phyloP scores from a whole-genome alignment of 2,329 filamentous ascomycete species.

The Hirsutella minnesotensis region DNA sequence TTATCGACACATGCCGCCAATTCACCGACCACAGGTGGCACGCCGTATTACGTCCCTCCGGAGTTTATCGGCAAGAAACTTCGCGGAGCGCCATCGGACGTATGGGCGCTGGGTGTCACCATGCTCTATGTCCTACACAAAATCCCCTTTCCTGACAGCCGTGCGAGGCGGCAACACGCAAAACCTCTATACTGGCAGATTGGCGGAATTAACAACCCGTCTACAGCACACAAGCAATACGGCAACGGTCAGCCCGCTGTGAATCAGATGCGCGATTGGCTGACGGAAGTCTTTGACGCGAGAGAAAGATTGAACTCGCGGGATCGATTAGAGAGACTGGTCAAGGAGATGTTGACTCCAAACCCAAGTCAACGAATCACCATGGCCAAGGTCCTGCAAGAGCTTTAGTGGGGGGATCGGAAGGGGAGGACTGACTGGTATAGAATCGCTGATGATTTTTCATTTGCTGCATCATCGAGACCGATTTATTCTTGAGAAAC shows the following conservation, averaged over 20 bases:
- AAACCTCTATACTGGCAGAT: constrained; percentile 47
- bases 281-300: constrained; percentile 38
- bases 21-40: constrained; percentile 39
- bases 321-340: constrained; percentile 38
- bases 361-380: constrained; percentile 40
- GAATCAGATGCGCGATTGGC: constrained; percentile 44
- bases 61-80: constrained; percentile 45
- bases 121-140: constrained; percentile 48
- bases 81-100: constrained; percentile 42
- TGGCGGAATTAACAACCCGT: constrained; percentile 37
- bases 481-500: too few species aligned
- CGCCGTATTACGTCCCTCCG: constrained; percentile 49
- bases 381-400: constrained; percentile 37
- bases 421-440: too few species aligned
- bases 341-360: constrained; percentile 41
- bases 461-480: too few species aligned
- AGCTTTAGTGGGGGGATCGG: constrained; percentile 18
- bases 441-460: too few species aligned
- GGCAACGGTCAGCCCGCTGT: constrained; percentile 29
- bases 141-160: constrained; percentile 41
- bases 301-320: constrained; percentile 30
- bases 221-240: constrained; percentile 17
- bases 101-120: constrained; percentile 48
- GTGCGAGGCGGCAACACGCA: constrained; percentile 33
- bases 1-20: constrained; percentile 36